Evolutionary conservation across 345 rosid species (phyloP), one percentile per base, ranked within the genome.

Genomic region (Bruguiera parviflora): DNA sequence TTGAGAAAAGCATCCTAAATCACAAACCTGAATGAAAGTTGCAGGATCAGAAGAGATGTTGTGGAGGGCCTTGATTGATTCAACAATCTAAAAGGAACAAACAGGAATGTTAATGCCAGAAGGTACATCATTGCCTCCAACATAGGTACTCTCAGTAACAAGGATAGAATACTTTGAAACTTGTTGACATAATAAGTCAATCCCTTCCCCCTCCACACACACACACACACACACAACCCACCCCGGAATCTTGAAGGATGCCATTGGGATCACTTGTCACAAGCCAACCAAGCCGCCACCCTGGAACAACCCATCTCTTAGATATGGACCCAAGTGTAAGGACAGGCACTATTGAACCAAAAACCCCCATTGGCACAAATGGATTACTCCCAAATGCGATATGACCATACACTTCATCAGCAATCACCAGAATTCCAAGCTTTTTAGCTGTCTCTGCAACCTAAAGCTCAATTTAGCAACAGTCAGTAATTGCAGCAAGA

Each of bases 21-120:
- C 47, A 70, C 66, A 46, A 59, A 82, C 86, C 84, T 91, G 91
- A 73, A 86, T 75, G 63, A 89, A 71, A 5, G 90, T 81, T 32
- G 85, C 43, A 11, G 89, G 76, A 66, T 80, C 82, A 46, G 81
- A 25, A 19, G 77, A 70, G 53, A 81, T 66, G 62, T 76, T 70
- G 64, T 85, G 77, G 65, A 57, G 76, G 64, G 71, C 73, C 25
- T 56, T 71, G 18, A 88, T 80, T 49, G 82, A 76, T 33, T 79
- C 78, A 22, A 65, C 75, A 63, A 90, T 49, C 90, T 87, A 75
- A 19, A 21, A 68, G 53, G 27, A 29, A 71, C 3, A 22, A 52
- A 63, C 16, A 21, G 9, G 58, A 53, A 64, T n/a, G 29, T 22
- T 29, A 43, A 71, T 22, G 56, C 35, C 52, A 22, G 24, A 4